Evolutionary conservation across 139 green algal genomes (phyloP).

Genomic region (Haematococcus lacustris): DNA sequence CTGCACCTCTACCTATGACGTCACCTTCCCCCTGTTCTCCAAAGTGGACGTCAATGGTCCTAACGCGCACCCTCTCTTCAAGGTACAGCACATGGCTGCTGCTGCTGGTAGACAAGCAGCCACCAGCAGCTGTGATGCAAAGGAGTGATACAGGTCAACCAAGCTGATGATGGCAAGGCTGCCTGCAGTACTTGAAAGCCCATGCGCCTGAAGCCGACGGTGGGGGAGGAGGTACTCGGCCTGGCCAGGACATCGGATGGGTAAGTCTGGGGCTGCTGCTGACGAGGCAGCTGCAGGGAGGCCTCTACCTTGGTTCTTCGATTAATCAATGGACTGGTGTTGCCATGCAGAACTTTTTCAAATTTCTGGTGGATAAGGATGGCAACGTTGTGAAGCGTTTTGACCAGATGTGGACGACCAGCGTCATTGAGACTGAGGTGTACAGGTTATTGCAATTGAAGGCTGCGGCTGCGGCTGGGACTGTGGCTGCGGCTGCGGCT

Average conservation of each 20-base stretch:
- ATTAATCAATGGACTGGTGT: not conserved
- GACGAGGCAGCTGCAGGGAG: no score
- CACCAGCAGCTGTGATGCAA: no score
- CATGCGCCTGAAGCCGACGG: slow-evolving; percentile 35
- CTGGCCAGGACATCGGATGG: slow-evolving; percentile 52
- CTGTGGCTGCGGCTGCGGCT: no score
- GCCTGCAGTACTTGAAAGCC: slow-evolving; percentile 46
- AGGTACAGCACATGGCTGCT: not conserved
- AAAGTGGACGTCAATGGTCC: slow-evolving; percentile 64
- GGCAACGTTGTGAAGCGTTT: slow-evolving; percentile 36
- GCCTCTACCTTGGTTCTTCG: no score
- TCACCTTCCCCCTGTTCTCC: slow-evolving; percentile 51
- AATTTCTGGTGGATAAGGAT: slow-evolving; percentile 48
- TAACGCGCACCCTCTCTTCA: slow-evolving; percentile 47
- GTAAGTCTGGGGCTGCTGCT: no score
- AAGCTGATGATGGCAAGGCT: no score
- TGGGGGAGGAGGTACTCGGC: slow-evolving; percentile 27
- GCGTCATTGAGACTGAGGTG: no score
- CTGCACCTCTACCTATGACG: slow-evolving; percentile 38
- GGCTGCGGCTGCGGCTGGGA: no score
- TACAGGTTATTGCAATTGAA: no score
- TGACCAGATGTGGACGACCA: slow-evolving; percentile 28
- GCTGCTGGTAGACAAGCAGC: not conserved
- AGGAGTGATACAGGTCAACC: no score
- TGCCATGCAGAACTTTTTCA: slow-evolving; percentile 16